phyloP scores from a whole-genome alignment of 306 rosid species.

The Quercus rubra region DNA sequence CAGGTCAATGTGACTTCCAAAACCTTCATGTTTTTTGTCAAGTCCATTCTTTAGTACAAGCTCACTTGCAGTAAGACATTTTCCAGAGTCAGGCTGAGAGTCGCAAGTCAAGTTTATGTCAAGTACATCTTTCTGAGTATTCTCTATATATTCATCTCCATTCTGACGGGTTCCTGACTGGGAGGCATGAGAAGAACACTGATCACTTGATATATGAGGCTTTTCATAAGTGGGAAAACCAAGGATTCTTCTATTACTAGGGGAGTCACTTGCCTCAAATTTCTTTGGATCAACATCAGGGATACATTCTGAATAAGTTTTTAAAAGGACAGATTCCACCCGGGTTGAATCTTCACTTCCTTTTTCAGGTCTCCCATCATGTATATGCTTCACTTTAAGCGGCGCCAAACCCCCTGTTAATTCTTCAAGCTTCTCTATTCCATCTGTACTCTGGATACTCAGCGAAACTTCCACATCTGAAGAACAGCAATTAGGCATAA shows the following conservation, averaged over 20 bases:
- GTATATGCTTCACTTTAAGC: slow-evolving; percentile 25
- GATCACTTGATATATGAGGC: slow-evolving; percentile 13
- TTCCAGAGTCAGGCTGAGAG: slow-evolving; percentile 20
- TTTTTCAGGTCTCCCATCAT: slow-evolving; percentile 12
- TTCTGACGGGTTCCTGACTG: slow-evolving; percentile 22
- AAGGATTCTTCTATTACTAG: slow-evolving; percentile 8
- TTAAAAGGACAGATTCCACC: slow-evolving; percentile 14
- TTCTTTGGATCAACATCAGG: slow-evolving; percentile 21
- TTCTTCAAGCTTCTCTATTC: slow-evolving; percentile 22
- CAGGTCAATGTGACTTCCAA: slow-evolving; percentile 52
- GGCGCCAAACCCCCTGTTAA: slow-evolving; percentile 13
- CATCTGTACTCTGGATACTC: slow-evolving; percentile 20
- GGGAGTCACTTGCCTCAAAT: slow-evolving; percentile 24
- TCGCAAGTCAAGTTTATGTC: slow-evolving; percentile 25
- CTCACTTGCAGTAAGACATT: slow-evolving; percentile 16
- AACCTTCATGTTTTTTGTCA: slow-evolving; percentile 19
- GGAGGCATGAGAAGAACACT: slow-evolving; percentile 20
- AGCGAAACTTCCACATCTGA: slow-evolving; percentile 21
- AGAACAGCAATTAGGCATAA: slow-evolving; percentile 27
- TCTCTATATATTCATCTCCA: slow-evolving; percentile 20
- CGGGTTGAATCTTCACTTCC: slow-evolving; percentile 25
- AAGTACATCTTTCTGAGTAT: slow-evolving; percentile 19
- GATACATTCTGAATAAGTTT: slow-evolving; percentile 7
- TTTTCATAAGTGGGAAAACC: slow-evolving; percentile 19
- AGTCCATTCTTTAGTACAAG: slow-evolving; percentile 26